A percentile compares a stretch with the other conserved stretches of the same genome.
These are phyloP conservation scores for Harrya chromipes DNA, from an alignment of 768 basidiomycete species.

Conservation along the genomic window DNA sequence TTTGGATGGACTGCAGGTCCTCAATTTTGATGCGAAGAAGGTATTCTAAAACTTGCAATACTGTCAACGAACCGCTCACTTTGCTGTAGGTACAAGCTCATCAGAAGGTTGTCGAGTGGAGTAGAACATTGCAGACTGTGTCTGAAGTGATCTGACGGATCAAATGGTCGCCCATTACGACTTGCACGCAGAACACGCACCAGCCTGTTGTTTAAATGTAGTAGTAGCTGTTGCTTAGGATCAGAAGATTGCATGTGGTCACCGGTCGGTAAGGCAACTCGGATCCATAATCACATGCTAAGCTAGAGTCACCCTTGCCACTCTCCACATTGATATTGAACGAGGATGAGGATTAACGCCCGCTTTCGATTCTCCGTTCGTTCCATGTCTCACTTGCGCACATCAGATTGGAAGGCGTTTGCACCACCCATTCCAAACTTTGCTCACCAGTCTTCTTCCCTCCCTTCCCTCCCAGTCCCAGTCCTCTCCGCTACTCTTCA, in stretches of 20 bases:
- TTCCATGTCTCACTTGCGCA: constrained; percentile 33
- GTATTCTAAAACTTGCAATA: constrained; percentile 35
- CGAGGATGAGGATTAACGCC: too few species aligned
- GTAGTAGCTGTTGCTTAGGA: too few species aligned
- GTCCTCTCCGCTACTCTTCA: constrained; percentile 60
- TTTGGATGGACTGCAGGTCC: constrained; percentile 79
- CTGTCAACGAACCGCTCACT: constrained; percentile 1
- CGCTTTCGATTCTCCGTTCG: constrained; percentile 3
- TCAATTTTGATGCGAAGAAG: constrained; percentile 74
- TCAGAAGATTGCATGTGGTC: too few species aligned
- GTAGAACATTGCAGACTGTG: constrained; percentile 59
- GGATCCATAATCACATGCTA: too few species aligned
- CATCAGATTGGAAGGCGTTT: constrained; percentile 65
- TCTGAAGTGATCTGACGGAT: neutral
- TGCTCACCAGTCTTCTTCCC: constrained; percentile 49
- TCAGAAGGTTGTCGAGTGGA: constrained; percentile 71
- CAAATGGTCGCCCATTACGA: too few species aligned
- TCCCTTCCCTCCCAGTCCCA: constrained; percentile 78
- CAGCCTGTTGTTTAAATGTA: too few species aligned
- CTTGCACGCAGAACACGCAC: too few species aligned
- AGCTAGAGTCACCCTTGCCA: too few species aligned
- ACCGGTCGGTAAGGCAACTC: too few species aligned
- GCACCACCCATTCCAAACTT: constrained; percentile 70
- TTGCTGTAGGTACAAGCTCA: constrained; percentile 60
- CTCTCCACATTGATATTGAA: too few species aligned